Evolutionary conservation across 129 eudicot genomes (phyloP).

Genomic region (Chrysanthemum seticuspe): DNA sequence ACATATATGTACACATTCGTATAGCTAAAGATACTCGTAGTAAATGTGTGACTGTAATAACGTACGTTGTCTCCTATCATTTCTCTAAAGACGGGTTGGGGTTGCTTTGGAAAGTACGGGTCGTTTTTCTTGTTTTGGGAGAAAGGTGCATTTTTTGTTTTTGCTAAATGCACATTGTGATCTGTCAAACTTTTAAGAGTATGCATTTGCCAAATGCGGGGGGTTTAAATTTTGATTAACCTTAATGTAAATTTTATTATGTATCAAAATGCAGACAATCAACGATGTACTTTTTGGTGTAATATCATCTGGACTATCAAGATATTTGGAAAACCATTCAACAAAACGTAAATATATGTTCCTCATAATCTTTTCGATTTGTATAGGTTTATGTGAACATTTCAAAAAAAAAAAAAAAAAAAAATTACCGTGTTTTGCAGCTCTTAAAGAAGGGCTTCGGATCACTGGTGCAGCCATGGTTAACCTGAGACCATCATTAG

Average conservation of each 20-base stretch:
- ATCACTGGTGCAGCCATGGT: slow-evolving; percentile 79
- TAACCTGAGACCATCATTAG: slow-evolving; percentile 62
- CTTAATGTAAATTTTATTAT: not conserved
- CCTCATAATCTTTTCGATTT: not conserved
- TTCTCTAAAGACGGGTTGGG: too few relatives aligned
- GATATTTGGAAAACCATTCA: slow-evolving; percentile 59
- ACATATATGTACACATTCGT: too few relatives aligned
- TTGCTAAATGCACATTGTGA: not conserved
- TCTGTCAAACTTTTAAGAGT: not conserved
- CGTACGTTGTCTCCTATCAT: too few relatives aligned
- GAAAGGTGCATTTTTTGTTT: too few relatives aligned
- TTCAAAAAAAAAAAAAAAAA: not conserved
- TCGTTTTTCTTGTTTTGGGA: too few relatives aligned
- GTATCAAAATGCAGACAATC: slow-evolving; percentile 58
- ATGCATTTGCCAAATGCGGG: too few relatives aligned
- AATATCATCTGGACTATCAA: slow-evolving; percentile 72
- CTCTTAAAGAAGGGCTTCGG: slow-evolving; percentile 51
- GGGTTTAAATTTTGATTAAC: not conserved
- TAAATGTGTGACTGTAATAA: too few relatives aligned
- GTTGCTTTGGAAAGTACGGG: too few relatives aligned
- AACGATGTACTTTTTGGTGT: slow-evolving; percentile 85
- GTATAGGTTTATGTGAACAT: not conserved
- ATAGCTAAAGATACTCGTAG: too few relatives aligned
- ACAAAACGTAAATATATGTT: slow-evolving; percentile 42
- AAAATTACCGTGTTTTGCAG: slow-evolving; percentile 23